Conservation (phyloP, 1,139 yeast species). For the Blastobotrys buckinghamii region DNA sequence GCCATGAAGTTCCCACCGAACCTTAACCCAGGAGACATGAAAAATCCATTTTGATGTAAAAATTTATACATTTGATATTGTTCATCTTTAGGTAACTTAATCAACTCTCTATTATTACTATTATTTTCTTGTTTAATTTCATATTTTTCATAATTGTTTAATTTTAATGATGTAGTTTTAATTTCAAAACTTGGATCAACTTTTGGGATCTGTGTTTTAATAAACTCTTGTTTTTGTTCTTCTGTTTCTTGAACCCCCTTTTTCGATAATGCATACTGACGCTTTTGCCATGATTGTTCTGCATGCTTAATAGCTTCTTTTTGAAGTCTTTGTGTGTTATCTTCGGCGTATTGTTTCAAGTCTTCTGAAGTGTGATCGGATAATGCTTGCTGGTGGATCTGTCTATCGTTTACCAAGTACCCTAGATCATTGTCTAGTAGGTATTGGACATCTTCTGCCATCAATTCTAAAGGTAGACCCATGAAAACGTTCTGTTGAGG, state of each 20-base stretch:
- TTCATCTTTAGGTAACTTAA: slow-evolving; percentile 8
- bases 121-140: background rate
- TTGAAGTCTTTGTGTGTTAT: slow-evolving; percentile 12
- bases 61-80: slow-evolving; percentile 36
- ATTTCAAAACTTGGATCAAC: slow-evolving; percentile 16
- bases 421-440: slow-evolving; percentile 38
- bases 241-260: slow-evolving; percentile 13
- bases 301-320: slow-evolving; percentile 21
- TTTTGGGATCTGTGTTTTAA: slow-evolving; percentile 9
- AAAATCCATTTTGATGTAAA: slow-evolving; percentile 47
- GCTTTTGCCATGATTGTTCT: slow-evolving; percentile 21
- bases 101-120: background rate
- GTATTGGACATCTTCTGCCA: slow-evolving; percentile 70
- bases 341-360: slow-evolving; percentile 15
- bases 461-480: slow-evolving; percentile 73
- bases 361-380: slow-evolving; percentile 14
- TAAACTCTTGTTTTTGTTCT: slow-evolving; percentile 9
- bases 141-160: slow-evolving; percentile 14
- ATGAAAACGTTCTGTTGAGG: slow-evolving; percentile 88
- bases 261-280: slow-evolving; percentile 19
- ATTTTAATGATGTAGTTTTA: slow-evolving; percentile 16
- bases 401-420: slow-evolving; percentile 27
- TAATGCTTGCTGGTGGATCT: slow-evolving; percentile 29
- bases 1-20: slow-evolving; percentile 88
- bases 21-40: slow-evolving; percentile 74